Percentiles rank a stretch among this genome's conserved stretches.
These are phyloP conservation scores for Leccinum solheimii DNA, from an alignment of 1,284 basidiomycete species.

Conservation along the genomic window DNA sequence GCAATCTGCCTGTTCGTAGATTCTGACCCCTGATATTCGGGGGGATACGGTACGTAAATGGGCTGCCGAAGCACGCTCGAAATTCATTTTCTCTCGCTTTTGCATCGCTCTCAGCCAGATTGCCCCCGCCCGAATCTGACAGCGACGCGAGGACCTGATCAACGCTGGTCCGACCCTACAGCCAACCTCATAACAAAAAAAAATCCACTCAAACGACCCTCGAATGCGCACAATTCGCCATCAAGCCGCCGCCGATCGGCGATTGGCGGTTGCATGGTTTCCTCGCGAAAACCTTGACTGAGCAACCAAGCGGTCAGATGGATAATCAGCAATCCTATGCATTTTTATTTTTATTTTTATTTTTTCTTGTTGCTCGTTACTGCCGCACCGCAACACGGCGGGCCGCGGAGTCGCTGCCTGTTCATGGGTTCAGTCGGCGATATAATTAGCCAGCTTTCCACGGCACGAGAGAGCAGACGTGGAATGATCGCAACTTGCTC, in stretches of 20 bases:
- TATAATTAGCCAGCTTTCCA: constrained; percentile 30
- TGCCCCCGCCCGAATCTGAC: constrained; percentile 15
- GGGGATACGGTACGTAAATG: constrained; percentile 36
- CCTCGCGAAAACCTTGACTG: constrained; percentile 21
- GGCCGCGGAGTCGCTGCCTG: constrained; percentile 30
- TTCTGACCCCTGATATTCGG: constrained; percentile 54
- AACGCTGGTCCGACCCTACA: constrained; percentile 11
- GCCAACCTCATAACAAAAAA: neutral
- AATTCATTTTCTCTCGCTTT: neutral
- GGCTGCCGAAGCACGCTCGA: neutral
- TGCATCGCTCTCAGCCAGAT: constrained; percentile 6
- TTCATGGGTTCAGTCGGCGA: constrained; percentile 34
- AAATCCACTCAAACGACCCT: neutral
- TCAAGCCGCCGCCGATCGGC: constrained; percentile 26
- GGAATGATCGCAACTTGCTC: constrained; percentile 2
- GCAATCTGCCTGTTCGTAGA: constrained; percentile 50
- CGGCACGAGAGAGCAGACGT: constrained; percentile 18
- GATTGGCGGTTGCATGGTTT: constrained; percentile 32
- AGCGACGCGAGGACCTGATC: constrained; percentile 19
- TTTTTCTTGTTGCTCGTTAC: constrained; percentile 2
- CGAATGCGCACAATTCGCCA: constrained; percentile 5
- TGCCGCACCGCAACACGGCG: constrained; percentile 3
- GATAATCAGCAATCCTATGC: constrained; percentile 6
- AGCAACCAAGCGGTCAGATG: neutral
- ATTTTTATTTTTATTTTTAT: neutral